Conservation (phyloP, 1,139 yeast genomes). For the Saccharomyces hybrid region DNA sequence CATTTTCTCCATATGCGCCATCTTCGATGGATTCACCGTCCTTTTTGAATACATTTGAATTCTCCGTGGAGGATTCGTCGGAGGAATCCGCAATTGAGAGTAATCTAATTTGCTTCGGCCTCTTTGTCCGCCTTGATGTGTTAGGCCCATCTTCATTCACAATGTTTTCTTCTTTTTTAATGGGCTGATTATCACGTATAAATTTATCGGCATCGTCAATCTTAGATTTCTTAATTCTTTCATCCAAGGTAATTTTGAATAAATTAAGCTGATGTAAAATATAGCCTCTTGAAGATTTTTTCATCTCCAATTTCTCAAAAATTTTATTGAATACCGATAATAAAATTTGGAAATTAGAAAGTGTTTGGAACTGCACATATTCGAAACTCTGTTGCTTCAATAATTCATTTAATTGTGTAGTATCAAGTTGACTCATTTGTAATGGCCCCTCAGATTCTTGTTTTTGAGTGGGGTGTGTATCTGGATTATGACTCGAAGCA, state of each 20-base stretch:
- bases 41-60: background rate
- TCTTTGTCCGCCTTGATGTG: background rate
- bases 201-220: conserved; percentile 17
- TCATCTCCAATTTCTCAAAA: conserved; percentile 24
- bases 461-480: background rate
- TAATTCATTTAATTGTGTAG: conserved; percentile 8
- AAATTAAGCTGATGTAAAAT: conserved; percentile 19
- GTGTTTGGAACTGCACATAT: conserved; percentile 26
- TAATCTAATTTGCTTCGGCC: background rate
- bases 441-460: background rate
- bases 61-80: background rate
- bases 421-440: background rate
- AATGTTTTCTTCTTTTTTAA: conserved; percentile 8
- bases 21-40: conserved; percentile 9
- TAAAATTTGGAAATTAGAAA: conserved; percentile 22
- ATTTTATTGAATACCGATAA: conserved; percentile 18
- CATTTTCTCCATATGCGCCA: conserved; percentile 10
- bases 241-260: conserved; percentile 16
- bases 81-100: conserved; percentile 5
- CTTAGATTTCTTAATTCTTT: conserved; percentile 15
- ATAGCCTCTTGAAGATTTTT: conserved; percentile 20
- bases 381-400: conserved; percentile 18
- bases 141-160: background rate
- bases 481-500: background rate
- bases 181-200: conserved; percentile 3